phyloP scores from a whole-genome alignment of 371 early-diverging fungal genomes.

The Parasitella parasitica region DNA sequence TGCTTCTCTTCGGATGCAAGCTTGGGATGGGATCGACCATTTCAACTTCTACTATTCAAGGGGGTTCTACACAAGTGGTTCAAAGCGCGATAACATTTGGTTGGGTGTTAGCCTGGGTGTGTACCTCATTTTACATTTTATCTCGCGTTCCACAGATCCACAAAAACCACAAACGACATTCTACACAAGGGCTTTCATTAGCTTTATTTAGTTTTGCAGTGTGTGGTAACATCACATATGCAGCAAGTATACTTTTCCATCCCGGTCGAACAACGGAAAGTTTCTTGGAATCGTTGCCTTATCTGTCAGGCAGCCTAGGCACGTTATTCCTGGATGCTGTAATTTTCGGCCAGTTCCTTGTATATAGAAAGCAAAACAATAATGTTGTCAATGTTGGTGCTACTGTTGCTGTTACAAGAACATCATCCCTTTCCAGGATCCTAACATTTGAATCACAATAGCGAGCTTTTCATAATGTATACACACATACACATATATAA shows the following conservation, averaged over 20 bases:
- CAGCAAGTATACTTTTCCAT: conserved; percentile 52
- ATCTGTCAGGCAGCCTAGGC: conserved; percentile 34
- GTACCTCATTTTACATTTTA: conserved; percentile 60
- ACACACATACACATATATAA: too few relatives aligned
- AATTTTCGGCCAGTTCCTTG: conserved; percentile 34
- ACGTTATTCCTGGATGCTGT: conserved; percentile 32
- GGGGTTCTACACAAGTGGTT: neutral
- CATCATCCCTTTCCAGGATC: neutral
- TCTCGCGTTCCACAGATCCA: conserved; percentile 69
- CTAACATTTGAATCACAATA: neutral
- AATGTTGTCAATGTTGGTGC: neutral
- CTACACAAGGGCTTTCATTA: conserved; percentile 63
- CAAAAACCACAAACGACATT: conserved; percentile 58
- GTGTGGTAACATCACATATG: conserved; percentile 66
- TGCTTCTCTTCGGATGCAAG: conserved; percentile 7
- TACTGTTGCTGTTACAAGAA: neutral
- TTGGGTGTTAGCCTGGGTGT: conserved; percentile 58
- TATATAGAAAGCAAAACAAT: conserved; percentile 13
- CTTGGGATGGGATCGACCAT: neutral
- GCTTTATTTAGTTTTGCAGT: conserved; percentile 66
- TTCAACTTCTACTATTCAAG: neutral
- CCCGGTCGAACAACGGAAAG: conserved; percentile 36
- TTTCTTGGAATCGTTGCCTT: conserved; percentile 31
- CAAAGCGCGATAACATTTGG: conserved; percentile 35
- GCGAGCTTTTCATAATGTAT: neutral